Evolutionary conservation across 352 stramenopile genomes (phyloP), one percentile per base, ranked within the genome.

Genomic region (Pythium rhizo-oryzae): DNA sequence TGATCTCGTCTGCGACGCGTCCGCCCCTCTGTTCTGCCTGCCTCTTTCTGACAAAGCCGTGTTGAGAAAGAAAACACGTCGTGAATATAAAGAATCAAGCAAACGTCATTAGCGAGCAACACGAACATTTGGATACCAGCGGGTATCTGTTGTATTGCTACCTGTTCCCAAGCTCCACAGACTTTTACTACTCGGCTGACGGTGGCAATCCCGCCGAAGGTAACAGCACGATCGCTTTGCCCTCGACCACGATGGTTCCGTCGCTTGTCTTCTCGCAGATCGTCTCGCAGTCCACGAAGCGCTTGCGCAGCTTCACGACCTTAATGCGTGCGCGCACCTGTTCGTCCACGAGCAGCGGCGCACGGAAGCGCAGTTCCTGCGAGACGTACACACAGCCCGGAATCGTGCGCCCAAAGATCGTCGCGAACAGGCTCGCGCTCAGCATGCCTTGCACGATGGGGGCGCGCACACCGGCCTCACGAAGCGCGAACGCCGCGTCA

Each of bases 371-470:
- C 43, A 95, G 70, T 59, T 81, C 68, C 72, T 95, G 87, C 47
- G 81, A 82, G 23, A 92, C 72, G 73, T 95, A 95, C 35, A 95
- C 74, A 15, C 84, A 79, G 23, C 87, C 87, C 0, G 87, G 87
- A 58, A 94, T 79, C 28, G 79, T 81, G 24, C 74, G 74, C 25
- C 85, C 87, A 57, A 95, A 94, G 67, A 95, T 92, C 30, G 87
- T 92, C 30, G 87, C 85, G 59, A 95, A 94, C 21, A 95, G 82
- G 63, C 84, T 90, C 44, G 82, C 80, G 25, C 74, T 91, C 23
- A 95, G 79, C 59, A 94, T 85, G n/a, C 87, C 87, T 61, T 95
- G 85, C 41, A 95, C 87, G 30, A 95, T 75, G 0, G 85, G 84
- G 35, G 79, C 76, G 11, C 37, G 55, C 25, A 76, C 58, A 7